phyloP scores from a whole-genome alignment of 495 filamentous ascomycete species.

The Neurospora hispaniola region DNA sequence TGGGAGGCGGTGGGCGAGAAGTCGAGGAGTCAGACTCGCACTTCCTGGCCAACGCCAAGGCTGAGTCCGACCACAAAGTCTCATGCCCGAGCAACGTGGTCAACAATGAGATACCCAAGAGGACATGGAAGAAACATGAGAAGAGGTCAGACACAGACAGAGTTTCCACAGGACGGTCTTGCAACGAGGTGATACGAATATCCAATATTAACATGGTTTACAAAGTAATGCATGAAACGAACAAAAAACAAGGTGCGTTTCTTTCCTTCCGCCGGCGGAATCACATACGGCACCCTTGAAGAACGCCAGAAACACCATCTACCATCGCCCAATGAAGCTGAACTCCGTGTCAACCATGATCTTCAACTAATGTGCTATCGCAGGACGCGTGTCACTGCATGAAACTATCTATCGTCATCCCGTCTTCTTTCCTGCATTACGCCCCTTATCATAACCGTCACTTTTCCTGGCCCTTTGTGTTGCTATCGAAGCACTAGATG shows the following conservation, averaged over 20 bases:
- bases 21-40: background rate
- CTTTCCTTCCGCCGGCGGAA: background rate
- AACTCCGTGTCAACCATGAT: background rate
- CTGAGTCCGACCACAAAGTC: background rate
- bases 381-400: background rate
- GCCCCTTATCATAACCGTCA: no score
- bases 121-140: background rate
- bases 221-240: background rate
- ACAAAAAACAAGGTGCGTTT: background rate
- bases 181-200: background rate
- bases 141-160: background rate
- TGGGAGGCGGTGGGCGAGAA: background rate
- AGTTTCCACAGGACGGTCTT: background rate
- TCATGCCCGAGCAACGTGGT: background rate
- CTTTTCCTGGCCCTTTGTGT: background rate
- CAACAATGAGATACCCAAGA: background rate
- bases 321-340: background rate
- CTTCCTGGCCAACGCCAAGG: background rate
- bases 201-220: background rate
- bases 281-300: background rate
- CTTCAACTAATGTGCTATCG: background rate
- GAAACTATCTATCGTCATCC: background rate
- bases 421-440: background rate
- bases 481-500: background rate
- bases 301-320: background rate